Evolutionary conservation across 176 grass and related monocot species (phyloP), one percentile per base, ranked within the genome.

Genomic region (Eremochloa ophiuroides): DNA sequence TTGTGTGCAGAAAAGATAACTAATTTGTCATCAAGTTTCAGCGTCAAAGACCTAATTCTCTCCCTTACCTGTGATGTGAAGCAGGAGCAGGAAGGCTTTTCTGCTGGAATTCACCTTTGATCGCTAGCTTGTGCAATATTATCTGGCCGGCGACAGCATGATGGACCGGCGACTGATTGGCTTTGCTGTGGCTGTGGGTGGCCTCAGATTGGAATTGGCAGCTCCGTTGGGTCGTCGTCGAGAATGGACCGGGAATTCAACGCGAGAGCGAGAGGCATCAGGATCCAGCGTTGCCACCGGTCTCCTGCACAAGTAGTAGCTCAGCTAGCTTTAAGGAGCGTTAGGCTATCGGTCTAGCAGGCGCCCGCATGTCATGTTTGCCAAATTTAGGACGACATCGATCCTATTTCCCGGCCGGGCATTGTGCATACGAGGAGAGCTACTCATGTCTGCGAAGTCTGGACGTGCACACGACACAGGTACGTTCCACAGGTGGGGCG

Each of bases 261-360:
- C 69, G 69, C 42, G 42, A 48, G 69, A 48, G 69, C 42, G 42
- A 48, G 69, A 48, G 16, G 69, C 66, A 41, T 69, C 66, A 71
- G 15, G 41, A 41, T 15, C 11, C 26, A 72, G 69, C 42, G 69
- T 72, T 72, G 42, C 20, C 69, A 28, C 42, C 26, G 69, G 69
- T 72, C 69, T 72, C 42, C 69, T 46, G 27, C 42, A 48, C 27
- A 10, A 71, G 25, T 48, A 17, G 40, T 18, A 9, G 68, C 40
- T 71, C 55, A 26, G n/a, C n/a, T n/a, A n/a, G 51, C 51, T 23
- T 56, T 70, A 43, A 43, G 12, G 40, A 15, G 42, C 16, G 42
- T n/a, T n/a, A n/a, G n/a, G n/a, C 2, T 43, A 62, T 29, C 40
- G 42, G 42, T 20, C 8, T 30, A 20, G 6, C 69, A 48, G 42